A percentile compares a stretch with the other conserved stretches of the same genome.
Conservation (phyloP, 495 filamentous ascomycete genomes). For the Aspergillus panamensis region DNA sequence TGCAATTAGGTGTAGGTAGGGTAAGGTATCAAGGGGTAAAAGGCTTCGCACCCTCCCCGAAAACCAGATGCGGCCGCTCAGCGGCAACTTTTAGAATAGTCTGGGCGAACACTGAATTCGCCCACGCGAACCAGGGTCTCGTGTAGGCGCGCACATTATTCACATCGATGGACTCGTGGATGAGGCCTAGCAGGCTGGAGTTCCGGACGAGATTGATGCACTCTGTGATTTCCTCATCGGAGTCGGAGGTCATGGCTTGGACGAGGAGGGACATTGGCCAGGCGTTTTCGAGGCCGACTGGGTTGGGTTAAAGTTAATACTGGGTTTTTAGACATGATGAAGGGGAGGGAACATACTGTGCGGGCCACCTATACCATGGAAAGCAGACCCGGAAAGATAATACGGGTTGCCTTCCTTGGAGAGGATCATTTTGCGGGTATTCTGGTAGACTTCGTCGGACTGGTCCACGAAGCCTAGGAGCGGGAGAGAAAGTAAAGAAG, state of each 20-base stretch:
- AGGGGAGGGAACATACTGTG: slow-evolving; percentile 40
- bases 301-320: slow-evolving; percentile 3
- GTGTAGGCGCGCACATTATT: slow-evolving; percentile 72
- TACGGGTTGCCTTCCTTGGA: slow-evolving; percentile 80
- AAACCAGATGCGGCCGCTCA: slow-evolving; percentile 83
- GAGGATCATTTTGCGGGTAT: slow-evolving; percentile 90
- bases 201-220: slow-evolving; percentile 69
- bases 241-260: slow-evolving; percentile 84
- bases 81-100: slow-evolving; percentile 86
- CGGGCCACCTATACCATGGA: slow-evolving; percentile 84
- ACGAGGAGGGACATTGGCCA: slow-evolving; percentile 96
- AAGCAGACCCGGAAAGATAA: slow-evolving; percentile 72
- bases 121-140: slow-evolving; percentile 95
- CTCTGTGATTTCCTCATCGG: slow-evolving; percentile 76
- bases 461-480: slow-evolving; percentile 74
- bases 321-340: not conserved
- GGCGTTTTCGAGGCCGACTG: slow-evolving; percentile 77
- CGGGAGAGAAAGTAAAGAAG: slow-evolving; percentile 82
- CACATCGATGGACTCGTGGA: slow-evolving; percentile 93
- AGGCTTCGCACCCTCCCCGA: slow-evolving; percentile 54
- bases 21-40: slow-evolving; percentile 27
- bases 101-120: slow-evolving; percentile 93
- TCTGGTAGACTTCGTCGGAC: slow-evolving; percentile 71
- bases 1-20: not conserved
- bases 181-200: slow-evolving; percentile 69